phyloP scores from a whole-genome alignment of 2,329 filamentous ascomycete species.

The Aspergillus piperis region DNA sequence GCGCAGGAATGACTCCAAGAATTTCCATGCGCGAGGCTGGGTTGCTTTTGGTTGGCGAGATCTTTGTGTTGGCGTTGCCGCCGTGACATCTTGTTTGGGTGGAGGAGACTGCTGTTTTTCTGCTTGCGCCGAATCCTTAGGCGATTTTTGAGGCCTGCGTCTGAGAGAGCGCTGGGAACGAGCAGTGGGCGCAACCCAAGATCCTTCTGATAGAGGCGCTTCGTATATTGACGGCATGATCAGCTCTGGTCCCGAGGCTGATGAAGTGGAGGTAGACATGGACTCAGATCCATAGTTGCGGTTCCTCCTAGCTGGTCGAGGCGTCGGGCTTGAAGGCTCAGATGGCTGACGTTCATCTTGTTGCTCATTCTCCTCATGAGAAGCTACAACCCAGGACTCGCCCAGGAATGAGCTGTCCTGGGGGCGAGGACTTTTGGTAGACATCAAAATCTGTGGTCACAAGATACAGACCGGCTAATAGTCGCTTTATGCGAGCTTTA shows the following conservation, averaged over 20 bases:
- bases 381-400: constrained; percentile 43
- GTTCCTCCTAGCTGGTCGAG: constrained; percentile 8
- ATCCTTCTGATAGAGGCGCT: constrained; percentile 33
- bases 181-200: constrained; percentile 35
- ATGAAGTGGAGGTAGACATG: constrained; percentile 28
- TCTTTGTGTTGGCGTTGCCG: not conserved
- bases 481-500: not conserved
- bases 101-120: not conserved
- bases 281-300: constrained; percentile 25
- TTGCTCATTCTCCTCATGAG: constrained; percentile 19
- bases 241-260: constrained; percentile 39
- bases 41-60: not conserved
- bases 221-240: constrained; percentile 46
- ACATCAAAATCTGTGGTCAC: constrained; percentile 10
- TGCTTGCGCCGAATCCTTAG: constrained; percentile 1
- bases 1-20: constrained; percentile 16
- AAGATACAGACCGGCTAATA: not conserved
- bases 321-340: constrained; percentile 16
- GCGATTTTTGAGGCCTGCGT: constrained; percentile 25
- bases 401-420: constrained; percentile 27
- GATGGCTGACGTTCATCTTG: constrained; percentile 3
- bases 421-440: constrained; percentile 1
- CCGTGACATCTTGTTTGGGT: not conserved
- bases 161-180: constrained; percentile 24
- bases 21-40: not conserved